These are phyloP conservation scores for Zygosaccharomyces sapae DNA, from an alignment of 1,139 yeast genomes.

Conservation along the genomic window DNA sequence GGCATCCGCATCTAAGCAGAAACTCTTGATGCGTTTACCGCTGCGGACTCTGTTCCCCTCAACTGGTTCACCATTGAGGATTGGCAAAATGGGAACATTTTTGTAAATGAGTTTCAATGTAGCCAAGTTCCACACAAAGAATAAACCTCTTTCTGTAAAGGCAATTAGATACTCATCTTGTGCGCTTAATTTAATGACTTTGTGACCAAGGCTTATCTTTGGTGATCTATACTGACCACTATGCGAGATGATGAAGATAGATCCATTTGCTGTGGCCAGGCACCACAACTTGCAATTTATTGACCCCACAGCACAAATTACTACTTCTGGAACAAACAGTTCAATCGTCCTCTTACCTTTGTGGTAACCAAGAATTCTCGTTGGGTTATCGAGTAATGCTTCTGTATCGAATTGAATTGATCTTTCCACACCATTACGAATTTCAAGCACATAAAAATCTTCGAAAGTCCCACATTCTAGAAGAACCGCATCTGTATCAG, in stretches of 20 bases:
- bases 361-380: conserved; percentile 43
- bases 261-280: conserved; percentile 35
- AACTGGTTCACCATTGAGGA: conserved; percentile 27
- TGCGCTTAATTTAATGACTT: conserved; percentile 27
- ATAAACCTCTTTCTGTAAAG: conserved; percentile 32
- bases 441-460: conserved; percentile 39
- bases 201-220: conserved; percentile 32
- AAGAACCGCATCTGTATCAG: conserved; percentile 35
- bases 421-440: conserved; percentile 44
- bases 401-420: conserved; percentile 33
- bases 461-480: conserved; percentile 28
- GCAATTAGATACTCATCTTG: conserved; percentile 23
- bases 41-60: conserved; percentile 30
- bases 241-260: conserved; percentile 24
- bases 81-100: conserved; percentile 31
- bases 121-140: conserved; percentile 31
- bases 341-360: conserved; percentile 45
- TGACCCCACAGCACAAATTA: conserved; percentile 39
- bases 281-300: conserved; percentile 28
- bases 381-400: conserved; percentile 44
- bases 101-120: conserved; percentile 20
- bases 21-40: conserved; percentile 21
- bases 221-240: conserved; percentile 30
- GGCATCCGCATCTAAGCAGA: conserved; percentile 14
- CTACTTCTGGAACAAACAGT: conserved; percentile 48